These are phyloP conservation scores for Gynochthodes officinalis DNA, from an alignment of 257 asterid genomes.

Conservation along the genomic window DNA sequence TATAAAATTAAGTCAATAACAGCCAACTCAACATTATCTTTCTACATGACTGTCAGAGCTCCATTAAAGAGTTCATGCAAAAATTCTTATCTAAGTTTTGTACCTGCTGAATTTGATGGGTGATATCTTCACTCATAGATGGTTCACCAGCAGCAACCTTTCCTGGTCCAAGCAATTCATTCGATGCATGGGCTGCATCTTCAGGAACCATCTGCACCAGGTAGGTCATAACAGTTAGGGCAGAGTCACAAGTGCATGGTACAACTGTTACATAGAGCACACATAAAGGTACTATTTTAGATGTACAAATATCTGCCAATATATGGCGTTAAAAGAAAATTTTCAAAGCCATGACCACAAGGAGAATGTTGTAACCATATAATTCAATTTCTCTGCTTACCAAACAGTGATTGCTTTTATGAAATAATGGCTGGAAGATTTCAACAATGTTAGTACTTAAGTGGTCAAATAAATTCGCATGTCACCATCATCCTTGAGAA, in stretches of 20 bases:
- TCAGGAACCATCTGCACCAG: conserved; percentile 30
- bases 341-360: background rate
- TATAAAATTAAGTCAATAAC: background rate
- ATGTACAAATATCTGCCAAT: background rate
- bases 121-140: conserved; percentile 9
- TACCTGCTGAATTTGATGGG: conserved; percentile 35
- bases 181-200: conserved; percentile 24
- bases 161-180: conserved; percentile 18
- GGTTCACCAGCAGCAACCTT: conserved; percentile 23
- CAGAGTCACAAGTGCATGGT: background rate
- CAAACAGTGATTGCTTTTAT: background rate
- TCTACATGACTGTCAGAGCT: background rate
- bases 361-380: background rate
- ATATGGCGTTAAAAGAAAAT: background rate
- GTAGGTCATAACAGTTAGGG: conserved; percentile 7
- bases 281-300: background rate
- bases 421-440: background rate
- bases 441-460: background rate
- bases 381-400: background rate
- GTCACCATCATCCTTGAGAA: background rate
- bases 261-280: background rate
- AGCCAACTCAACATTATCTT: background rate
- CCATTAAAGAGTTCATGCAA: background rate
- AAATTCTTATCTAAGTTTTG: background rate
- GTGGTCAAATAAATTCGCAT: background rate